These are phyloP conservation scores for Sclerotinia subarctica DNA, from an alignment of 2,329 filamentous ascomycete species.

Conservation along the genomic window DNA sequence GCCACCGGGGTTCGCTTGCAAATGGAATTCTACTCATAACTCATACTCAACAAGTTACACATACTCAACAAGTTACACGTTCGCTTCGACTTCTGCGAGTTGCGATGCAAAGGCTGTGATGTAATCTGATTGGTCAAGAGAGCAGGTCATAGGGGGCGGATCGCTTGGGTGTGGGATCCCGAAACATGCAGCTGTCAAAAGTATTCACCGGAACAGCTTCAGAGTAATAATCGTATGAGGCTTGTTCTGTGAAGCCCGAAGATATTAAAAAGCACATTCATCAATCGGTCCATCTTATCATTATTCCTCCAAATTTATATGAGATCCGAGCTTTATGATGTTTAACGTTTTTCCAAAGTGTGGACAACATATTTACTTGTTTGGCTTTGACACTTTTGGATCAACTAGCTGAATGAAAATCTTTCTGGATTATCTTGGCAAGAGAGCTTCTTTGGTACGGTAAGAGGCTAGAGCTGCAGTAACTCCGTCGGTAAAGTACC, in stretches of 20 bases:
- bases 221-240: not conserved
- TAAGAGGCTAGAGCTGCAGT: conserved; percentile 8
- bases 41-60: not conserved
- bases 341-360: not conserved
- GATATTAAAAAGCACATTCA: not conserved
- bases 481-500: conserved; percentile 17
- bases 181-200: conserved; percentile 22
- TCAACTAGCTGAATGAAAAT: conserved; percentile 1
- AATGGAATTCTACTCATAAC: not conserved
- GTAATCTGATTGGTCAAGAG: conserved; percentile 3
- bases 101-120: not conserved
- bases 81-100: not conserved
- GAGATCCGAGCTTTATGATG: not conserved
- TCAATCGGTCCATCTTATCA: not conserved
- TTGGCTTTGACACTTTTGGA: not conserved
- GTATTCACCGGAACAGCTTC: conserved; percentile 10
- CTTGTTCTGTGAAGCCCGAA: not conserved
- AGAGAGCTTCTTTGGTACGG: not conserved
- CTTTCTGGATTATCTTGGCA: conserved; percentile 12
- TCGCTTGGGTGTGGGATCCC: conserved; percentile 18
- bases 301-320: not conserved
- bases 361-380: not conserved
- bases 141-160: not conserved
- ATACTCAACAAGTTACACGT: not conserved
- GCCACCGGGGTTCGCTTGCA: conserved; percentile 2